Evolutionary conservation across 1,284 basidiomycete species (phyloP), one percentile per base, ranked within the genome.

Genomic region (Leccinum griseonigrum): DNA sequence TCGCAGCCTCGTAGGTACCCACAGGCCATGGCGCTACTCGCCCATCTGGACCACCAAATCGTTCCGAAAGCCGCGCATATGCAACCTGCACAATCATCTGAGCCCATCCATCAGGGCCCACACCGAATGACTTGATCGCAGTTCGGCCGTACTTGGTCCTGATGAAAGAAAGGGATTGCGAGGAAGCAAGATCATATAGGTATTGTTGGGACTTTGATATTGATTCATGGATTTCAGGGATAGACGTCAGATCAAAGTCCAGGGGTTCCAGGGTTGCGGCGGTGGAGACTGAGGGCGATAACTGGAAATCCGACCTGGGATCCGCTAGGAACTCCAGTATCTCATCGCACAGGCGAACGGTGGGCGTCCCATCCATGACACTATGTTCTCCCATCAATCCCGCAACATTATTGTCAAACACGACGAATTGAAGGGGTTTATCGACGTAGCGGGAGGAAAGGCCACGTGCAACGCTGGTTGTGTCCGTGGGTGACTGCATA

Each of bases 331-430:
- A 83, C 64, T 83, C 82, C 57, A 94, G 79, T 31, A 94, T 79
- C 54, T 88, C 86, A 71, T 95, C 82, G 69, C 83, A 84, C 62
- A 85, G 59, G 32, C 85, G 78, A 10, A 83, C 79, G 9, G 85
- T 87, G 5, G 87, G 85, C 40, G 85, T 86, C 52, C 94, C 94
- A 70, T 95, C 94, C 92, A 95, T 95, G 67, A 92, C 83, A 16
- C 91, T 93, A 76, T 97, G 94, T 76, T 97, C 95, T 59, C 95
- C 95, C 84, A 95, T 89, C 68, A 94, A 78, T 4, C 94, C 95
- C 1, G 92, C 88, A 63, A 84, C 80, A 26, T 82, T 85, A 69
- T 95, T 93, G 71, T 93, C 89, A 67, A 85, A 91, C 8, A 94
- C 83, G 63, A 94, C 80, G 74, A 94, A 89, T 74, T 96, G 88